Evolutionary conservation across 2,329 filamentous ascomycete species (phyloP), one percentile per base, ranked within the genome.

Genomic region (Ascochyta fabae): DNA sequence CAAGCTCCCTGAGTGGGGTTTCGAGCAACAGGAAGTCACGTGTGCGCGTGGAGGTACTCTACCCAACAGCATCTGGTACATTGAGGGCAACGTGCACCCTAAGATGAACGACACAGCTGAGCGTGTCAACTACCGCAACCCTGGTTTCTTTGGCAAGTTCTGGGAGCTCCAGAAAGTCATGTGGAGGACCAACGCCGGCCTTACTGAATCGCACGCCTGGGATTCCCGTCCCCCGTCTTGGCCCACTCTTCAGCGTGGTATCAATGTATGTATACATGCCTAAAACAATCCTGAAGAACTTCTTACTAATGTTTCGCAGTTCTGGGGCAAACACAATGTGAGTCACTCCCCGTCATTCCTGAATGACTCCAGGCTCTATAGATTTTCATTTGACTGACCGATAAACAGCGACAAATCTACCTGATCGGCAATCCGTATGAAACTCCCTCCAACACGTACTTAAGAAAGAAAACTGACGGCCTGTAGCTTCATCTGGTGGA

Each of bases 11-110:
- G 92, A 96, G 3, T 99, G 95, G 95, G 95, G 91, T 42, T 99
- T 89, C 48, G 95, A 98, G 76, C 95, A 99, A 77, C 95, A 99
- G 76, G 95, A 99, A 78, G 95, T 99, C n/a, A 98, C 94, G 19
- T 99, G 95, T 73, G 95, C 95, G 7, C 89, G 88, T 66, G 89
- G 91, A 43, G 95, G 92, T 66, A 96, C 92, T 59, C 81, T 97
- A 34, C 95, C 95, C 51, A 99, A 99, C 84, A 96, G 92, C 70
- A 79, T 99, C 65, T 99, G 95, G 95, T 98, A 97, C 70, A 82
- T 99, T 60, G 95, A 99, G 78, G 86, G 86, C 64, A 99, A 99
- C 75, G 84, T 88, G 58, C 95, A 98, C 71, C 90, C 92, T 10
- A 81, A 85, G 69, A 84, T 97, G 48, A 86, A 22, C 46, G 82